These are phyloP conservation scores for Pythium sp. DNA, from an alignment of 352 stramenopile genomes.

Conservation along the genomic window DNA sequence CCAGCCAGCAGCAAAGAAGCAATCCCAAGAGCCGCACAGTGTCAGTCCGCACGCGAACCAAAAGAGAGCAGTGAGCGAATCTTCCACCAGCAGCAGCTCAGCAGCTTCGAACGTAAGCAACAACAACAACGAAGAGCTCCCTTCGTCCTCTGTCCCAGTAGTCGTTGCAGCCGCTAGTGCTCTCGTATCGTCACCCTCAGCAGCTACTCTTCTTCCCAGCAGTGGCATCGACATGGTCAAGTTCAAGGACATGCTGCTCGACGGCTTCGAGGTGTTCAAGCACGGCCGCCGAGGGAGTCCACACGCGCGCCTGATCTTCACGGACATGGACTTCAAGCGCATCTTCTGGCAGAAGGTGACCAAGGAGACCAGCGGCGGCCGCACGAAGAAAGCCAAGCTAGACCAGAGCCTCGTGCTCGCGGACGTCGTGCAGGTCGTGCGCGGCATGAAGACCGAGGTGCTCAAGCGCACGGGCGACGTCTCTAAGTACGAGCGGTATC, in stretches of 20 bases:
- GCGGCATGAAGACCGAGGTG: constrained; percentile 76
- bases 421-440: constrained; percentile 69
- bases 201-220: constrained; percentile 11
- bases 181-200: neutral
- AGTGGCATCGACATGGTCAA: constrained; percentile 41
- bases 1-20: neutral
- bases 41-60: neutral
- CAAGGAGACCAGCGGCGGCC: constrained; percentile 33
- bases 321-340: constrained; percentile 71
- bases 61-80: neutral
- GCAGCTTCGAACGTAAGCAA: neutral
- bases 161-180: neutral
- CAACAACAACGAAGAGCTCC: constrained; percentile 19
- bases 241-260: constrained; percentile 64
- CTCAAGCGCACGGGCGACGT: constrained; percentile 73
- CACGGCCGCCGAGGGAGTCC: constrained; percentile 64
- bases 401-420: constrained; percentile 67
- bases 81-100: neutral
- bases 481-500: constrained; percentile 64
- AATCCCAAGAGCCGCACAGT: constrained; percentile 1
- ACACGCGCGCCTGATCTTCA: constrained; percentile 64
- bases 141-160: neutral
- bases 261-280: constrained; percentile 75
- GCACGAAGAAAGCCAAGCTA: constrained; percentile 60
- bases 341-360: constrained; percentile 79